phyloP scores from a whole-genome alignment of 2,329 filamentous ascomycete species.

The Pseudogymnoascus sp. region DNA sequence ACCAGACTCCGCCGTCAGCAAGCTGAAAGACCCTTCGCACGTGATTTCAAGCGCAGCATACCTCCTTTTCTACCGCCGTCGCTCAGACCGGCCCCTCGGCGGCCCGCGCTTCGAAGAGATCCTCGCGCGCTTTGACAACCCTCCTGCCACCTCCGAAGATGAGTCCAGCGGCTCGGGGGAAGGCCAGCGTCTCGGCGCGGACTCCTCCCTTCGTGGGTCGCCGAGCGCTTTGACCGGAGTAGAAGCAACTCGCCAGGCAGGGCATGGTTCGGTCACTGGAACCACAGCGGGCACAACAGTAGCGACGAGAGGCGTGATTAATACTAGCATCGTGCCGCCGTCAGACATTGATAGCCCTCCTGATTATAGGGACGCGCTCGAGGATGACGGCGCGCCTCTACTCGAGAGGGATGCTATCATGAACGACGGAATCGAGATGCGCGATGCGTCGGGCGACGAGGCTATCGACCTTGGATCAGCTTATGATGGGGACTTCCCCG shows the following conservation, averaged over 20 bases:
- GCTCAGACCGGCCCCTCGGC: slow-evolving; percentile 70
- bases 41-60: slow-evolving; percentile 77
- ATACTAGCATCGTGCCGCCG: background rate
- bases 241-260: slow-evolving; percentile 66
- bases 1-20: slow-evolving; percentile 67
- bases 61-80: slow-evolving; percentile 89
- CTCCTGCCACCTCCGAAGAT: slow-evolving; percentile 41
- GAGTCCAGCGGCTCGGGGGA: slow-evolving; percentile 61
- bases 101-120: slow-evolving; percentile 69
- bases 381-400: slow-evolving; percentile 19
- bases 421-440: slow-evolving; percentile 21
- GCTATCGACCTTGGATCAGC: slow-evolving; percentile 24
- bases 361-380: slow-evolving; percentile 23
- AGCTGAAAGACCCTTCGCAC: slow-evolving; percentile 51
- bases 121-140: slow-evolving; percentile 55
- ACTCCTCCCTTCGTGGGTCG: slow-evolving; percentile 83
- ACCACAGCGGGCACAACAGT: slow-evolving; percentile 21
- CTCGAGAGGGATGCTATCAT: slow-evolving; percentile 16
- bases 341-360: slow-evolving; percentile 17
- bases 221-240: slow-evolving; percentile 78
- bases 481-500: background rate
- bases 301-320: slow-evolving; percentile 6
- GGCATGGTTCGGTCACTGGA: slow-evolving; percentile 45
- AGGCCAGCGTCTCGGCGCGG: slow-evolving; percentile 75
- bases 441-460: slow-evolving; percentile 18